Base-by-base conservation (phyloP, 2,329 filamentous ascomycete genomes). In the Balansia obtecta region DNA sequence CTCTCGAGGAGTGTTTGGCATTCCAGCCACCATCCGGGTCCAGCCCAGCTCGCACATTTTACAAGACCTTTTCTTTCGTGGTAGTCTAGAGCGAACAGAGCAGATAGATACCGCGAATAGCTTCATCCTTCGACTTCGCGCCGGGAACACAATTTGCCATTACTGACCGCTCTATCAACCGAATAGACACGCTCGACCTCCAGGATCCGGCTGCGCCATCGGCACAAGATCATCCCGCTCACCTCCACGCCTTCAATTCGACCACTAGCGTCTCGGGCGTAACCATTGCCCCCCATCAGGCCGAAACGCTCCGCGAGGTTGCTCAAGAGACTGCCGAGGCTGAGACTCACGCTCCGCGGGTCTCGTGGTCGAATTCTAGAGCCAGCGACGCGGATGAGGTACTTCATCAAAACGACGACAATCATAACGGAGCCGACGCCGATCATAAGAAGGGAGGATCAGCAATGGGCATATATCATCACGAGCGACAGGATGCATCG, bases 101-200 rank as follows among this genome's bases (percentile, higher is more conserved):
- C 11, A n/a, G 8, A 3, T 16, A n/a, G 8, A 3, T 3, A 0
- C 8, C n/a, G 8, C 38, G 15, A 16, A 40, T 40, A 40, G 11
- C 16, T 40, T 3, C n/a, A 11, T 39, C 3, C 15, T 20, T 15
- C 34, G 2, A 7, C 27, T 45, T 33, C 33, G 15, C n/a, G n/a
- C 13, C 44, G 13, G 7, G 22, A 44, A 44, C 15, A 53, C 50
- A 48, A 44, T 46, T 47, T 33, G 45, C 33, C 42, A 22, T 45
- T 48, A 39, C 55, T 56, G 40, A 55, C 48, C 20, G 27, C 38
- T 44, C 7, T 16, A 15, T 45, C 46, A 45, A 45, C 48, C 33
- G 22, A 50, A 44, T 51, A 95, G 91, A 97, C 73, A 94, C 91
- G 55, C 86, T 96, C 70, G 93, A 97, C 71, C 82, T 97, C 48